Conservation (phyloP, 2,329 filamentous ascomycete species). For the Aspergillus glaucus region DNA sequence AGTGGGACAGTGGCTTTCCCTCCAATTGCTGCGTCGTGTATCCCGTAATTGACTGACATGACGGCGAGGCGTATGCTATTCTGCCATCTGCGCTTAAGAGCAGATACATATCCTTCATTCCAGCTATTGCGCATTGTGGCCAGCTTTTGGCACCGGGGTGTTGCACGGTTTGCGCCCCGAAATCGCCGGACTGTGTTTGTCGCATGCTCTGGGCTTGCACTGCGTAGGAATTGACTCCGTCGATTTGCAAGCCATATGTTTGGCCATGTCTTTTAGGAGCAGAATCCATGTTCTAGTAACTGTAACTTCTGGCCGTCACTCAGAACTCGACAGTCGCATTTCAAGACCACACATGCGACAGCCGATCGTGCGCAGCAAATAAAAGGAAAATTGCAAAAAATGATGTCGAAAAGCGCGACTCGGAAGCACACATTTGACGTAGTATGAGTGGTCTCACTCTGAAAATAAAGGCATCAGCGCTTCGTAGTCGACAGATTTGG, state of each 20-base stretch:
- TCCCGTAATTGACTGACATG: constrained; percentile 66
- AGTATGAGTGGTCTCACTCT: not conserved
- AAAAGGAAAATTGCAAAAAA: not conserved
- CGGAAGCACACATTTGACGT: not conserved
- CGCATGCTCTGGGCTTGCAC: constrained; percentile 8
- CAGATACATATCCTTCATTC: constrained; percentile 81
- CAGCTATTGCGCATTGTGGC: constrained; percentile 82
- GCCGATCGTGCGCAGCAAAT: not conserved
- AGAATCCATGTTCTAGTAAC: not conserved
- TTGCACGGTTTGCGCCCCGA: constrained; percentile 7
- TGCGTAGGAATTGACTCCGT: constrained; percentile 5
- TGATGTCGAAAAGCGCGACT: not conserved
- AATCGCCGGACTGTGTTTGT: constrained; percentile 7
- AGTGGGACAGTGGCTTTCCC: constrained; percentile 70
- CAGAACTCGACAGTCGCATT: too few species aligned
- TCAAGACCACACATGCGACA: too few species aligned
- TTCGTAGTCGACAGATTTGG: not conserved
- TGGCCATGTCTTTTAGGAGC: not conserved
- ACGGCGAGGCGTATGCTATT: constrained; percentile 80
- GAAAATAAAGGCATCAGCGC: not conserved
- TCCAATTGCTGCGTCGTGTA: constrained; percentile 65
- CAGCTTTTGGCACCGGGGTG: constrained; percentile 61
- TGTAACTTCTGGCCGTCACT: not conserved
- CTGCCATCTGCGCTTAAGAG: constrained; percentile 80
- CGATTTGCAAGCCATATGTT: constrained; percentile 3